Percentiles rank a stretch among this genome's conserved stretches.
Evolutionary conservation across 1,284 basidiomycete species (phyloP).

Genomic region (Uromyces viciae-fabae): DNA sequence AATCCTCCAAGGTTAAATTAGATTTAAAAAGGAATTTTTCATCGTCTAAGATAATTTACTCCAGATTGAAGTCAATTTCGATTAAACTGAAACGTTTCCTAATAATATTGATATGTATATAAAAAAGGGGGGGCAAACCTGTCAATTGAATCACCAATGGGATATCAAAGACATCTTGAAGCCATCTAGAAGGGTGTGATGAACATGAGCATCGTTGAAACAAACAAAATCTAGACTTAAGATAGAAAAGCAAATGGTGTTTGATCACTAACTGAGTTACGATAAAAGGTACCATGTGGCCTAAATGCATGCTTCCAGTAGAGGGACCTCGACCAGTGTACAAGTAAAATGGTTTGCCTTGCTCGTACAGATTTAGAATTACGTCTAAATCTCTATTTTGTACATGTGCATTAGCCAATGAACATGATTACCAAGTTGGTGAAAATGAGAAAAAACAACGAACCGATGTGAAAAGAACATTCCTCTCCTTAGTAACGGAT

Average conservation of each 20-base stretch:
- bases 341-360: conserved; percentile 94
- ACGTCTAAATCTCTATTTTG: conserved; percentile 75
- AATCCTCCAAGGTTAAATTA: conserved; percentile 84
- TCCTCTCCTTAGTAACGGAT: conserved; percentile 81
- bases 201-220: background rate
- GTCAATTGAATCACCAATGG: conserved; percentile 93
- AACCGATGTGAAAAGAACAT: conserved; percentile 98
- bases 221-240: background rate
- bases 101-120: background rate
- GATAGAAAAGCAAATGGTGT: background rate
- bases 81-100: background rate
- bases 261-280: conserved; percentile 77
- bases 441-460: conserved; percentile 49
- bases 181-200: conserved; percentile 64
- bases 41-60: conserved; percentile 64
- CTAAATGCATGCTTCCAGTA: conserved; percentile 95
- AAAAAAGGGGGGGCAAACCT: conserved; percentile 58
- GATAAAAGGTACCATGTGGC: conserved; percentile 94
- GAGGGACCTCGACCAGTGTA: conserved; percentile 97
- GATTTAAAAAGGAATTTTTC: conserved; percentile 99
- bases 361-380: conserved; percentile 91
- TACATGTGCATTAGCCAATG: background rate
- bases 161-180: conserved; percentile 93
- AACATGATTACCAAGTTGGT: background rate
- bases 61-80: too few relatives aligned